A percentile compares a stretch with the other conserved stretches of the same genome.
These are phyloP conservation scores for Corchorus olitorius DNA, from an alignment of 345 rosid genomes.

Conservation along the genomic window DNA sequence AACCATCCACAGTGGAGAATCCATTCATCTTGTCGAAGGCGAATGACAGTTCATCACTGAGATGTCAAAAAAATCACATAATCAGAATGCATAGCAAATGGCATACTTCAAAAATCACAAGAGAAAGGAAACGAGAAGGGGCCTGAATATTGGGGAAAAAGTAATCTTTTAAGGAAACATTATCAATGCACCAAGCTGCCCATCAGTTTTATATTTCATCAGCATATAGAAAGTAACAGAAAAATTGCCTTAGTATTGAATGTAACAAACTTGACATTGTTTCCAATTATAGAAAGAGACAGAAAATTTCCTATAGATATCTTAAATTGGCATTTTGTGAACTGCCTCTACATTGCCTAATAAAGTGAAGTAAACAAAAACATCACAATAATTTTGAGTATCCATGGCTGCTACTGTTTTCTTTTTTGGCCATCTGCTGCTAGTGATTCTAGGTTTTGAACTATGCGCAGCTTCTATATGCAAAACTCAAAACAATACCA, in stretches of 20 bases:
- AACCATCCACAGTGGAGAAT: conserved; percentile 89
- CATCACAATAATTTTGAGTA: not conserved
- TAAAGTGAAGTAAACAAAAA: not conserved
- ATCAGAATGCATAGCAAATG: not conserved
- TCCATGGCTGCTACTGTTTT: no score
- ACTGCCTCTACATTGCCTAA: conserved; percentile 5
- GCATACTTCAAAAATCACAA: not conserved
- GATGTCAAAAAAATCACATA: not conserved
- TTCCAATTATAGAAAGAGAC: not conserved
- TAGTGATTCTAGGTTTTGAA: not conserved
- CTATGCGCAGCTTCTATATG: not conserved
- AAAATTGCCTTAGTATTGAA: not conserved
- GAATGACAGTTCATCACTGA: conserved; percentile 58
- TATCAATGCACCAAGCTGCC: not conserved
- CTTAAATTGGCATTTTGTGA: not conserved
- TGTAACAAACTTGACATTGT: not conserved
- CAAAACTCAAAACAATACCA: not conserved
- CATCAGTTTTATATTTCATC: not conserved
- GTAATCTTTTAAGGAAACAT: not conserved
- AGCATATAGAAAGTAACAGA: not conserved
- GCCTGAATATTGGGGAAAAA: not conserved
- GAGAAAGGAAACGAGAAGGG: not conserved
- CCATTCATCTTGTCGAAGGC: conserved; percentile 76
- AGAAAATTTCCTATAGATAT: not conserved
- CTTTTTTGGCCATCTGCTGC: no score